These are phyloP conservation scores for Tylopilus sp. DNA, from an alignment of 1,284 basidiomycete species.

Conservation along the genomic window DNA sequence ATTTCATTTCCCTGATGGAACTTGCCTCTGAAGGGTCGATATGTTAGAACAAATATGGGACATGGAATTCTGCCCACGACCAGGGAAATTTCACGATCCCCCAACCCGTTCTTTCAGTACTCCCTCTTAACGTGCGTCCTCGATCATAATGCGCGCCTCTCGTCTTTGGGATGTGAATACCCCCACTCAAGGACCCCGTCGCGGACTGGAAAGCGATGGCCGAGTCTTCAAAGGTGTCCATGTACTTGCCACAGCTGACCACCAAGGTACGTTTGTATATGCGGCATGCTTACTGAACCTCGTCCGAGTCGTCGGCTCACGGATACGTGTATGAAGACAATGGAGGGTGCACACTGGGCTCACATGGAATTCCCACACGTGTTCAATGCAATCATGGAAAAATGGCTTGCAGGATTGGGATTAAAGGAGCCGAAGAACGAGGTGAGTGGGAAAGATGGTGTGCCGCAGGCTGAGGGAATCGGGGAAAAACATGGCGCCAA, in stretches of 20 bases:
- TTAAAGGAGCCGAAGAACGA: not conserved
- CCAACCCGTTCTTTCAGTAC: constrained; percentile 54
- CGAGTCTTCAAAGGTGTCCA: constrained; percentile 40
- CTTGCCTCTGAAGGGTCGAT: too few species aligned
- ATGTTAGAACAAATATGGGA: constrained; percentile 46
- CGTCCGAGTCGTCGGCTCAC: not conserved
- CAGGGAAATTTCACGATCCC: constrained; percentile 59
- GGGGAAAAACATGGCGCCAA: not conserved
- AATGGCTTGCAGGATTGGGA: constrained; percentile 36
- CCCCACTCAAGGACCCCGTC: constrained; percentile 52
- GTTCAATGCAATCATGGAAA: constrained; percentile 44
- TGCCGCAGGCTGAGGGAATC: not conserved
- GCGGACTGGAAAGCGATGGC: constrained; percentile 53
- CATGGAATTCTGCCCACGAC: constrained; percentile 47
- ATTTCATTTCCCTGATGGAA: too few species aligned
- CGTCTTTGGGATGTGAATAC: not conserved
- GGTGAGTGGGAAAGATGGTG: not conserved
- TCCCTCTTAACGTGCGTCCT: constrained; percentile 47
- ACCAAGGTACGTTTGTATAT: constrained; percentile 40
- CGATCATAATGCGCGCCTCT: not conserved
- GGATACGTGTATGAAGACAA: constrained; percentile 32
- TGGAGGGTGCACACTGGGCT: constrained; percentile 56
- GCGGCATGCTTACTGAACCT: not conserved
- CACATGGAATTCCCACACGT: constrained; percentile 53
- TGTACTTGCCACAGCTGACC: constrained; percentile 50